Evolutionary conservation across 2,329 filamentous ascomycete genomes (phyloP), one percentile per base, ranked within the genome.

Genomic region (Fusarium sp.): DNA sequence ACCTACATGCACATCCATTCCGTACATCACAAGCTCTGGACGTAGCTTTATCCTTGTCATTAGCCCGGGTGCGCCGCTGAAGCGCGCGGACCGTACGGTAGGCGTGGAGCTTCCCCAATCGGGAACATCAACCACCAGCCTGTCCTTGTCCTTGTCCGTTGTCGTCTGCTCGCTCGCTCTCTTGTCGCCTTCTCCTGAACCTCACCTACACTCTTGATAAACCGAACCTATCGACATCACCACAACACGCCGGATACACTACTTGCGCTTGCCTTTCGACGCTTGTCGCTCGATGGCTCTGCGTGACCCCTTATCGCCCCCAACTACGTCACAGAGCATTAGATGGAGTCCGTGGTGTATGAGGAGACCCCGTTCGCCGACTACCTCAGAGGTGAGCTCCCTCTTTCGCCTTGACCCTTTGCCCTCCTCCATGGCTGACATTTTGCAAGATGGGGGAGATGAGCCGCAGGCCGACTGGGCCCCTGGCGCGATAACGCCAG

Each of bases 311-410:
- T 60, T 66, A 69, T 72, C 73, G 59, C 67, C 68, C 66, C 67
- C 70, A 53, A 76, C 69, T 66, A 75, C 74, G 66, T 71, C 69
- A 76, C 73, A 72, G 55, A 74, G 54, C 71, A 74, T 73, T 74
- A 78, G 70, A 80, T 98, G 95, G 95, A 97, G 88, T 90, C 92
- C 77, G 87, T 97, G 76, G 90, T 97, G 75, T 93, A 92, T 82
- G 90, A 96, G 83, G 91, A 94, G 83, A 93, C 93, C 79, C 95
- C 95, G 75, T 87, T 98, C 82, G 94, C 94, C 78, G 90, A 93
- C 77, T 96, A 96, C 83, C 90, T 98, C 75, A 91, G 95, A 89
- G 94, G 95, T 96, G 82, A 76, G 74, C 60, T 51, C 15, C 39
- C 46, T 34, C 27, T 47, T 43, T 27, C 46, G 50, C 39, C 34